A percentile compares a stretch with the other conserved stretches of the same genome.
phyloP scores from a whole-genome alignment of 768 basidiomycete species.

The Leccinum disarticulatum region DNA sequence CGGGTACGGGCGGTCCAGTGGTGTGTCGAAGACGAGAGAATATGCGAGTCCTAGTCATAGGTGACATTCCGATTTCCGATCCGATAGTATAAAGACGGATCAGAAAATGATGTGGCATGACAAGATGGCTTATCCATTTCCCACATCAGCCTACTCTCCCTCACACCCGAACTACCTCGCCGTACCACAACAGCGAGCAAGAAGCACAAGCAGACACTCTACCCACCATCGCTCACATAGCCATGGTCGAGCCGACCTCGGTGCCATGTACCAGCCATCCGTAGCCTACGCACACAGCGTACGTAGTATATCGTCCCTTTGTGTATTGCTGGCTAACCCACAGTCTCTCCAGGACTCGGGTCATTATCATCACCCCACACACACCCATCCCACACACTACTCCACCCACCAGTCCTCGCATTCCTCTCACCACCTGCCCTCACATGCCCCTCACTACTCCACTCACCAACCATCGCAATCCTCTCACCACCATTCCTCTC shows the following conservation, averaged over 20 bases:
- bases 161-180: constrained; percentile 9
- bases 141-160: constrained; percentile 5
- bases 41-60: constrained; percentile 7
- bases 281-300: constrained; percentile 16
- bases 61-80: constrained; percentile 16
- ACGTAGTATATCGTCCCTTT: background rate
- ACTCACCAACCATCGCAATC: constrained; percentile 21
- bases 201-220: constrained; percentile 22
- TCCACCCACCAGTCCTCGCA: constrained; percentile 19
- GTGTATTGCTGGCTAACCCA: background rate
- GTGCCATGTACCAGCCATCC: background rate
- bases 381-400: constrained; percentile 10
- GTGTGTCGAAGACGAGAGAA: constrained; percentile 18
- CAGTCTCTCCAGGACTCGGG: background rate
- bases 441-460: constrained; percentile 3
- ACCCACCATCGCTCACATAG: constrained; percentile 9
- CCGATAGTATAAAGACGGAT: constrained; percentile 9
- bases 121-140: constrained; percentile 27
- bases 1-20: constrained; percentile 17
- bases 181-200: background rate
- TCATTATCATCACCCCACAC: background rate
- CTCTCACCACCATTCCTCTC: constrained; percentile 14
- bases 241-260: constrained; percentile 3
- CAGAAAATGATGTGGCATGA: background rate
- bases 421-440: constrained; percentile 16